Percentiles rank a stretch among this genome's conserved stretches.
phyloP scores from a whole-genome alignment of 768 basidiomycete species.

The Boletus pseudo-olivaceus region DNA sequence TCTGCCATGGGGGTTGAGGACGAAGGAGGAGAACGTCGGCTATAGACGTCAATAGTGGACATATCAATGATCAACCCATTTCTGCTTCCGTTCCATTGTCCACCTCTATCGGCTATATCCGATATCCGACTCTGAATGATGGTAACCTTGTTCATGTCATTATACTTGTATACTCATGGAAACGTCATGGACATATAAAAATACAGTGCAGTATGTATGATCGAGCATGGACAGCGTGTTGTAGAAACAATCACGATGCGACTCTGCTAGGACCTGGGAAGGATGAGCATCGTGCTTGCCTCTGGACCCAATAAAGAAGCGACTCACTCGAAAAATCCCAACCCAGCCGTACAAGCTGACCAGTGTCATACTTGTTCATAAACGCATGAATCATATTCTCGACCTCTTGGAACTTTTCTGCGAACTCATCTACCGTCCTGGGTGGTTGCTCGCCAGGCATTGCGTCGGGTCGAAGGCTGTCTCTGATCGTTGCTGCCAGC shows the following conservation, averaged over 20 bases:
- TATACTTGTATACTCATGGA: conserved; percentile 12
- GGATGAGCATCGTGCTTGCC: neutral
- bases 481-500: conserved; percentile 13
- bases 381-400: conserved; percentile 22
- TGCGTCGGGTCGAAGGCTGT: conserved; percentile 1
- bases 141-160: conserved; percentile 15
- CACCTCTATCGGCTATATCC: conserved; percentile 19
- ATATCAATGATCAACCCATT: neutral
- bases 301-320: neutral
- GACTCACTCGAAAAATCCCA: conserved; percentile 25
- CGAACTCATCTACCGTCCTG: conserved; percentile 22
- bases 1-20: conserved; percentile 20
- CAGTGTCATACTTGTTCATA: conserved; percentile 17
- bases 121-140: conserved; percentile 7
- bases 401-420: conserved; percentile 12
- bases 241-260: conserved; percentile 2
- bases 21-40: conserved; percentile 7
- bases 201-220: conserved; percentile 12
- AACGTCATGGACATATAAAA: neutral
- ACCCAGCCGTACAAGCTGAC: conserved; percentile 21
- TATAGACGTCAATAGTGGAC: conserved; percentile 9
- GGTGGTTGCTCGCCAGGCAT: conserved; percentile 8
- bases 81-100: conserved; percentile 19
- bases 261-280: neutral
- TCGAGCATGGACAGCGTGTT: neutral